These are phyloP conservation scores for Cudoniella acicularis DNA, from an alignment of 495 filamentous ascomycete genomes.

Conservation along the genomic window DNA sequence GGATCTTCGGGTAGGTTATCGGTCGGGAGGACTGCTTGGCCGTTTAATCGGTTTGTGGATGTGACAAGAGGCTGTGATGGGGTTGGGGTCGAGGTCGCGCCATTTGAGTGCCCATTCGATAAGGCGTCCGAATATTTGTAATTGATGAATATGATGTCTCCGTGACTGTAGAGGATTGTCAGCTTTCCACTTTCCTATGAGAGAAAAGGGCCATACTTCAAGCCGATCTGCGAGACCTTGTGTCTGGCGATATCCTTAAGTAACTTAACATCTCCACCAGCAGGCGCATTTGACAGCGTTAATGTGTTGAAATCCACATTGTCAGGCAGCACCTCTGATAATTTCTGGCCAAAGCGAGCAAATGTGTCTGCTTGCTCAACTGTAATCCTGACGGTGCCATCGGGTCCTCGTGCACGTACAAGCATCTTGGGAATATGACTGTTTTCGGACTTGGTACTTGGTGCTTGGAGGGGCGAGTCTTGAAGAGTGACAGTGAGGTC, in stretches of 20 bases:
- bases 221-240: slow-evolving; percentile 64
- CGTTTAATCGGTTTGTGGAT: slow-evolving; percentile 67
- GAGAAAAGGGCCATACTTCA: slow-evolving; percentile 47
- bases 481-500: slow-evolving; percentile 1
- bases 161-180: slow-evolving; percentile 56
- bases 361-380: slow-evolving; percentile 56
- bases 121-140: slow-evolving; percentile 53
- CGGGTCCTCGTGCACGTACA: slow-evolving; percentile 62
- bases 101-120: slow-evolving; percentile 45
- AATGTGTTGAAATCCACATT: slow-evolving; percentile 72
- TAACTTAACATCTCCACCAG: slow-evolving; percentile 66
- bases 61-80: slow-evolving; percentile 30
- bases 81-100: slow-evolving; percentile 4
- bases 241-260: slow-evolving; percentile 63
- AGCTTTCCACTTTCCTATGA: slow-evolving; percentile 15
- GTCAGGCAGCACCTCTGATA: slow-evolving; percentile 19
- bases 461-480: not conserved
- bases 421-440: slow-evolving; percentile 47
- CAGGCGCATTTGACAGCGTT: slow-evolving; percentile 74
- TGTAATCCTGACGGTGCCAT: slow-evolving; percentile 66
- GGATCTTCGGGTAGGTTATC: slow-evolving; percentile 62
- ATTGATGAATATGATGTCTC: slow-evolving; percentile 81
- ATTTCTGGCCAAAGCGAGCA: slow-evolving; percentile 45
- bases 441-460: slow-evolving; percentile 8
- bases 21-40: slow-evolving; percentile 66